These are phyloP conservation scores for Thelephora ganbajun DNA, from an alignment of 768 basidiomycete genomes.

Conservation along the genomic window DNA sequence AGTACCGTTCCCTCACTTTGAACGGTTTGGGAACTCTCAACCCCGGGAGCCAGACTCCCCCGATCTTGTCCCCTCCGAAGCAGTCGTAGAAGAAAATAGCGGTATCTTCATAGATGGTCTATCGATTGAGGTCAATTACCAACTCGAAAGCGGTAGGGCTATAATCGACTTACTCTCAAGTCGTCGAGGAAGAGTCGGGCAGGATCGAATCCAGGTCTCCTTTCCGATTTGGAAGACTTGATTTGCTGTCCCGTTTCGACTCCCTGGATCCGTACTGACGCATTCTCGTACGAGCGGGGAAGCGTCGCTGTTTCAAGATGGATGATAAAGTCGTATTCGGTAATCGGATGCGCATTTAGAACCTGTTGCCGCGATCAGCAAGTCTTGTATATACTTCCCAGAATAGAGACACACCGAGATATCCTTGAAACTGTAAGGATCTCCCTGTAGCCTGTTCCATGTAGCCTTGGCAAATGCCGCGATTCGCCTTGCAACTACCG, in stretches of 20 bases:
- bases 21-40: constrained; percentile 51
- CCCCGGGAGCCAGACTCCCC: constrained; percentile 76
- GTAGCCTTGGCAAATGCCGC: constrained; percentile 65
- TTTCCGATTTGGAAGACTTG: not conserved
- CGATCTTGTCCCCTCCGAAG: constrained; percentile 66
- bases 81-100: constrained; percentile 77
- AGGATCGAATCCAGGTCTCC: constrained; percentile 68
- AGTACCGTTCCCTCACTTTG: constrained; percentile 74
- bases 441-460: constrained; percentile 38
- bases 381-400: not conserved
- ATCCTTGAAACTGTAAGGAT: constrained; percentile 35
- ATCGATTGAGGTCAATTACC: constrained; percentile 1
- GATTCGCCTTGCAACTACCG: constrained; percentile 61
- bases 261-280: constrained; percentile 27
- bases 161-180: constrained; percentile 39
- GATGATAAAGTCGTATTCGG: constrained; percentile 79
- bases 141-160: not conserved
- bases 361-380: constrained; percentile 19
- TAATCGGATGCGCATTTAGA: constrained; percentile 74
- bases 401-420: constrained; percentile 36
- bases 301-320: constrained; percentile 51
- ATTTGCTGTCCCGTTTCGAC: not conserved
- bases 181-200: constrained; percentile 51
- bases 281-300: constrained; percentile 63
- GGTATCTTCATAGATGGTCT: constrained; percentile 65